A percentile compares a stretch with the other conserved stretches of the same genome.
phyloP scores from a whole-genome alignment of 1,284 basidiomycete genomes.

The Ceratobasidium sp. region DNA sequence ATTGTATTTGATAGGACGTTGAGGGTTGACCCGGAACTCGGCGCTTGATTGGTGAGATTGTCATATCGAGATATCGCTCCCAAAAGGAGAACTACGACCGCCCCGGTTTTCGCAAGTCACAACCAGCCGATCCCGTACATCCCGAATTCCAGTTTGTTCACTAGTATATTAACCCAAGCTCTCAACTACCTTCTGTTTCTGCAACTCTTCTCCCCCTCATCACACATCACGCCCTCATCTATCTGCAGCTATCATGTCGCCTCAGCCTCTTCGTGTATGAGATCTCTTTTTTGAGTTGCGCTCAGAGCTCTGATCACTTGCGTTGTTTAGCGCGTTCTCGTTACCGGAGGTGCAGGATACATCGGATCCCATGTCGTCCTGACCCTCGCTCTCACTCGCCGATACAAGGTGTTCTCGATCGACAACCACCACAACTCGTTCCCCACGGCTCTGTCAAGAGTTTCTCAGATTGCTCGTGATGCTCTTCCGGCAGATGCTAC shows the following conservation, averaged over 20 bases:
- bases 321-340: constrained; percentile 69
- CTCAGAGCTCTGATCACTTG: neutral
- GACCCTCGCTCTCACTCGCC: constrained; percentile 81
- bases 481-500: constrained; percentile 69
- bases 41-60: constrained; percentile 35
- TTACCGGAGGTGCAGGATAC: constrained; percentile 85
- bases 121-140: neutral
- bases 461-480: constrained; percentile 78
- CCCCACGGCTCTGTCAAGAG: constrained; percentile 71
- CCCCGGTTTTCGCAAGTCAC: constrained; percentile 10
- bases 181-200: neutral
- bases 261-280: constrained; percentile 34
- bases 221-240: neutral
- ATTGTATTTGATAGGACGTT: constrained; percentile 8
- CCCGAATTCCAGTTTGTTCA: constrained; percentile 35
- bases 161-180: constrained; percentile 18
- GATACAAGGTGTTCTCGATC: constrained; percentile 90
- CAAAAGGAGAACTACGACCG: constrained; percentile 35
- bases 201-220: neutral
- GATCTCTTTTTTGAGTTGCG: neutral
- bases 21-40: constrained; percentile 13
- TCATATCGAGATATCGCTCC: constrained; percentile 26
- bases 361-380: constrained; percentile 93
- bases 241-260: constrained; percentile 11
- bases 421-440: constrained; percentile 94